phyloP scores from a whole-genome alignment of 345 rosid species.

The Garcia nutans region DNA sequence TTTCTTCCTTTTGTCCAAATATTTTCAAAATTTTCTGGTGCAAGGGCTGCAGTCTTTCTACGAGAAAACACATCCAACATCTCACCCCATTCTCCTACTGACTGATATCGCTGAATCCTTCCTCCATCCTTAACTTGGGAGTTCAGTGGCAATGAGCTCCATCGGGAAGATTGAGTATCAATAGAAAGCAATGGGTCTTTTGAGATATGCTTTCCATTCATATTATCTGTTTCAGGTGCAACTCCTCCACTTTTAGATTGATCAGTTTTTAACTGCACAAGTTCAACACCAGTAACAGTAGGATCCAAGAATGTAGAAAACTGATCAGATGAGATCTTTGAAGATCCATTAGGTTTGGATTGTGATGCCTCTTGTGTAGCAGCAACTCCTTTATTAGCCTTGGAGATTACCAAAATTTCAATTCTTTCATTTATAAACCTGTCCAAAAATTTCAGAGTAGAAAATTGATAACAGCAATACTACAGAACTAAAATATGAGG shows the following conservation, averaged over 20 bases:
- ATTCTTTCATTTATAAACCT: conserved; percentile 96
- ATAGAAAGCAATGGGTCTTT: conserved; percentile 94
- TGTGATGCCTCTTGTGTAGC: conserved; percentile 54
- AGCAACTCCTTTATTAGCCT: conserved; percentile 48
- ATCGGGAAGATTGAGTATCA: conserved; percentile 70
- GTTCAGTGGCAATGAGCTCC: conserved; percentile 59
- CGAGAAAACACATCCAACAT: conserved; percentile 73
- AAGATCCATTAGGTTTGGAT: conserved; percentile 52
- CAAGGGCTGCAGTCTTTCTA: conserved; percentile 83
- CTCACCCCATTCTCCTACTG: conserved; percentile 81
- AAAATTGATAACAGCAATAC: conserved; percentile 19
- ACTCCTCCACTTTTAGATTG: conserved; percentile 38
- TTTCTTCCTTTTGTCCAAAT: conserved; percentile 98
- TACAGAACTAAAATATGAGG: not conserved
- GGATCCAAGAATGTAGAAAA: conserved; percentile 76
- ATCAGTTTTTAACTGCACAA: conserved; percentile 69
- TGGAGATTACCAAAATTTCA: conserved; percentile 66
- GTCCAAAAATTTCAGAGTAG: conserved; percentile 23
- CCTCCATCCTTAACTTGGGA: conserved; percentile 45
- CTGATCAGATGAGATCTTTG: conserved; percentile 62
- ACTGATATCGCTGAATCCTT: conserved; percentile 42
- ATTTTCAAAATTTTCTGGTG: conserved; percentile 94
- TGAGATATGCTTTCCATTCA: conserved; percentile 40
- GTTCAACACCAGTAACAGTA: conserved; percentile 86
- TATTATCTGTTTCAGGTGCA: conserved; percentile 38